These are phyloP conservation scores for Thalassiosira allenii DNA, from an alignment of 352 stramenopile species.

Conservation along the genomic window DNA sequence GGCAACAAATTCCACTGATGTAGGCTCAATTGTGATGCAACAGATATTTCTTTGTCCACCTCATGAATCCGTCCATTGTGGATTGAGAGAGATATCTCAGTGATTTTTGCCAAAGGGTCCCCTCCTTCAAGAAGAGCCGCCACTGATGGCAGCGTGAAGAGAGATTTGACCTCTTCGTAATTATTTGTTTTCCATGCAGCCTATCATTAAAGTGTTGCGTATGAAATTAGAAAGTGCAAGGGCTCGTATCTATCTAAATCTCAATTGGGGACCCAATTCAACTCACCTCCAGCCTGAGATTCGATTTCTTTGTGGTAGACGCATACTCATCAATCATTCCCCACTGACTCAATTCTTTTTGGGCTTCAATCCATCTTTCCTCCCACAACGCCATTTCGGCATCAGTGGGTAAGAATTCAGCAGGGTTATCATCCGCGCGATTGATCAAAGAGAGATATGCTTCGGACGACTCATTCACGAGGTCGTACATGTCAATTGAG, in stretches of 20 bases:
- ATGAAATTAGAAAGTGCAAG: no score
- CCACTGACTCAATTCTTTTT: conserved; percentile 84
- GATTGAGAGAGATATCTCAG: conserved; percentile 83
- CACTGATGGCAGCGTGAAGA: conserved; percentile 67
- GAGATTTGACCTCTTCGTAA: conserved; percentile 76
- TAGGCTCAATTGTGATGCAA: conserved; percentile 81
- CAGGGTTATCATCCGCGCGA: conserved; percentile 48
- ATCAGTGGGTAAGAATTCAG: conserved; percentile 59
- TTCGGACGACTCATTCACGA: conserved; percentile 73
- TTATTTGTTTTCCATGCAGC: conserved; percentile 85
- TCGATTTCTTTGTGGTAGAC: conserved; percentile 49
- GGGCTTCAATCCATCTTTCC: conserved; percentile 79
- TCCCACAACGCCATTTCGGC: conserved; percentile 84
- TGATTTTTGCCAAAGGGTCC: conserved; percentile 80
- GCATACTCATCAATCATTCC: conserved; percentile 79
- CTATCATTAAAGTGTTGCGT: no score
- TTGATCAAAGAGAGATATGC: conserved; percentile 78
- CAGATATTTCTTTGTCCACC: conserved; percentile 83
- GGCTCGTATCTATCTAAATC: no score
- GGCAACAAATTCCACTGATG: conserved; percentile 83
- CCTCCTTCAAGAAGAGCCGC: conserved; percentile 75
- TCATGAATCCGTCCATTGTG: conserved; percentile 82
- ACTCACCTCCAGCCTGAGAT: conserved; percentile 81
- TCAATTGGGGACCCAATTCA: no score
- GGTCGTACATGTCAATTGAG: conserved; percentile 80